Percentiles rank a stretch among this genome's conserved stretches.
These are phyloP conservation scores for Chaetomium cochliodes DNA, from an alignment of 495 filamentous ascomycete species.

Conservation along the genomic window DNA sequence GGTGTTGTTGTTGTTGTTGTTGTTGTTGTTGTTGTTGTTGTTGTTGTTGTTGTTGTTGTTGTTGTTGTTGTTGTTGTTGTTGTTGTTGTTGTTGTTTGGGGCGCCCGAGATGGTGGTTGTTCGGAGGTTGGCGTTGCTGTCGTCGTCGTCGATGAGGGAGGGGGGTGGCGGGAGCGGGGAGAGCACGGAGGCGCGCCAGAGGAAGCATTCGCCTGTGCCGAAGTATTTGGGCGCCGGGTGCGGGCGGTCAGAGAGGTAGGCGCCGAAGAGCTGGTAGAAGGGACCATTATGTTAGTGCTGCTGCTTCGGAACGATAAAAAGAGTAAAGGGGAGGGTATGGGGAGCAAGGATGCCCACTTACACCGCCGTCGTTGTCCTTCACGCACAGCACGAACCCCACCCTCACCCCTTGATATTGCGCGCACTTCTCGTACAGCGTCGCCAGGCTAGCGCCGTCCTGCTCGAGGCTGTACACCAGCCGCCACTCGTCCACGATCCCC, in stretches of 20 bases:
- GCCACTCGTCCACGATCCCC: slow-evolving; percentile 85
- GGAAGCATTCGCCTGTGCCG: slow-evolving; percentile 95
- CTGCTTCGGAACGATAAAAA: background rate
- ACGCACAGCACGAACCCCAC: slow-evolving; percentile 87
- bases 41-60: background rate
- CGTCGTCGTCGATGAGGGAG: slow-evolving; percentile 57
- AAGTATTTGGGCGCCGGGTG: slow-evolving; percentile 81
- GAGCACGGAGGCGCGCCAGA: slow-evolving; percentile 78
- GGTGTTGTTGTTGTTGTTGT: background rate
- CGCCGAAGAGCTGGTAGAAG: slow-evolving; percentile 73
- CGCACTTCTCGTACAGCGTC: slow-evolving; percentile 81
- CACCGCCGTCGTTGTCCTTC: slow-evolving; percentile 68
- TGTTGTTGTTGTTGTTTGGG: background rate
- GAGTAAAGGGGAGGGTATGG: background rate
- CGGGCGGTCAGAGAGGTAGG: slow-evolving; percentile 86
- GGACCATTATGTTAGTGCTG: background rate
- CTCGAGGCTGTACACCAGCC: slow-evolving; percentile 84
- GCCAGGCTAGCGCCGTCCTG: slow-evolving; percentile 83
- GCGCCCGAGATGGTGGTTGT: slow-evolving; percentile 61
- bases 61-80: background rate
- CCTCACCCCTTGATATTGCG: slow-evolving; percentile 58
- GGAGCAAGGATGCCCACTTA: slow-evolving; percentile 44
- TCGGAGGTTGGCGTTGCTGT: slow-evolving; percentile 61
- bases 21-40: background rate
- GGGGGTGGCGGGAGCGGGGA: slow-evolving; percentile 70